A percentile compares a stretch with the other conserved stretches of the same genome.
These are phyloP conservation scores for Fusarium chlamydosporum DNA, from an alignment of 2,329 filamentous ascomycete species.

Conservation along the genomic window DNA sequence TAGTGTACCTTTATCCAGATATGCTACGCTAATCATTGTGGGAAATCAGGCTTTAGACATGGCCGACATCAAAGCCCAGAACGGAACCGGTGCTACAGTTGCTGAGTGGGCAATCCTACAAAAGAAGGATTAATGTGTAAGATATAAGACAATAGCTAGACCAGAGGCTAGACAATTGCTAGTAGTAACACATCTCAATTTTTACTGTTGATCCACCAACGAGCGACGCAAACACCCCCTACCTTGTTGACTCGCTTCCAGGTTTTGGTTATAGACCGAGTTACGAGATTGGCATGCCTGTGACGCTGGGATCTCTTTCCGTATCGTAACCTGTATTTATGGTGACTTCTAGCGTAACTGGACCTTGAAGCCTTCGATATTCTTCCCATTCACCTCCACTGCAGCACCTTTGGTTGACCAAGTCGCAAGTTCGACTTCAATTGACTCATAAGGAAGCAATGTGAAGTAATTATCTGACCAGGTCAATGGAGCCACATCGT, in stretches of 20 bases:
- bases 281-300: too few species aligned
- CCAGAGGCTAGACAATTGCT: too few species aligned
- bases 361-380: not conserved
- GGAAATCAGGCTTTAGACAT: not conserved
- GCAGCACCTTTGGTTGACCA: not conserved
- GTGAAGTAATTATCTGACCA: constrained; percentile 12
- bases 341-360: not conserved
- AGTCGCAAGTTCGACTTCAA: not conserved
- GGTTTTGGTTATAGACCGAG: too few species aligned
- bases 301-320: too few species aligned
- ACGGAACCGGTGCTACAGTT: constrained; percentile 6
- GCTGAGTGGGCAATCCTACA: constrained; percentile 8
- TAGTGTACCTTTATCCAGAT: not conserved
- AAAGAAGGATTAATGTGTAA: too few species aligned
- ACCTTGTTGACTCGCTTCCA: too few species aligned
- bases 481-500: not conserved
- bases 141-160: too few species aligned
- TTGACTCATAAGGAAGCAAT: not conserved
- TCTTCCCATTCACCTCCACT: not conserved
- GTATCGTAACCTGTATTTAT: too few species aligned
- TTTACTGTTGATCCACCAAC: too few species aligned
- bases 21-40: not conserved
- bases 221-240: too few species aligned
- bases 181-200: too few species aligned
- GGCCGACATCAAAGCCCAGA: not conserved